These are phyloP conservation scores for Verticillium longisporum DNA, from an alignment of 2,329 filamentous ascomycete genomes.

Conservation along the genomic window DNA sequence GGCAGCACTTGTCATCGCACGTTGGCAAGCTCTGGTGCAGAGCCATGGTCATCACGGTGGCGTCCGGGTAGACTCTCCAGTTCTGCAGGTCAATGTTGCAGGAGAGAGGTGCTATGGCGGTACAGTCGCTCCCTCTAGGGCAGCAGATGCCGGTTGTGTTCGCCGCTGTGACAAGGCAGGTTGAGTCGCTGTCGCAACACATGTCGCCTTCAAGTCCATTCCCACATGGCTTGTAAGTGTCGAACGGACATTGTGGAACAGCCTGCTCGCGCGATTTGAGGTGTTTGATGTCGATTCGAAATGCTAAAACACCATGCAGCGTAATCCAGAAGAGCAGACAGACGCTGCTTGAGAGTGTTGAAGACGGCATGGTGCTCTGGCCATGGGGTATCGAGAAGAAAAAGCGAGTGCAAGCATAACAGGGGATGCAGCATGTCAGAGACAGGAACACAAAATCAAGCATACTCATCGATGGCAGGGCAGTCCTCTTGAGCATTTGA, in stretches of 20 bases:
- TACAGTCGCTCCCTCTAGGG: slow-evolving; percentile 49
- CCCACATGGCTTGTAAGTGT: slow-evolving; percentile 5
- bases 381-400: neutral
- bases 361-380: neutral
- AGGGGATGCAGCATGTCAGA: neutral
- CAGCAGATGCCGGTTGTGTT: slow-evolving; percentile 66
- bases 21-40: slow-evolving; percentile 47
- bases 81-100: slow-evolving; percentile 60
- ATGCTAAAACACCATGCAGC: neutral
- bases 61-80: slow-evolving; percentile 44
- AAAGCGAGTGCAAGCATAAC: neutral
- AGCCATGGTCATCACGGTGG: slow-evolving; percentile 59
- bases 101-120: slow-evolving; percentile 52
- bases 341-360: neutral
- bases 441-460: neutral
- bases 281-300: neutral
- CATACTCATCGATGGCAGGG: neutral
- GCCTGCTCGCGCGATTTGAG: neutral
- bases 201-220: slow-evolving; percentile 52
- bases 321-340: neutral
- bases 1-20: slow-evolving; percentile 63
- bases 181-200: slow-evolving; percentile 51
- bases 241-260: slow-evolving; percentile 6
- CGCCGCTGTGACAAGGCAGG: slow-evolving; percentile 55
- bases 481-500: neutral